Base-by-base conservation (phyloP, 805 yeast genomes). In the Pachysolen tannophilus region DNA sequence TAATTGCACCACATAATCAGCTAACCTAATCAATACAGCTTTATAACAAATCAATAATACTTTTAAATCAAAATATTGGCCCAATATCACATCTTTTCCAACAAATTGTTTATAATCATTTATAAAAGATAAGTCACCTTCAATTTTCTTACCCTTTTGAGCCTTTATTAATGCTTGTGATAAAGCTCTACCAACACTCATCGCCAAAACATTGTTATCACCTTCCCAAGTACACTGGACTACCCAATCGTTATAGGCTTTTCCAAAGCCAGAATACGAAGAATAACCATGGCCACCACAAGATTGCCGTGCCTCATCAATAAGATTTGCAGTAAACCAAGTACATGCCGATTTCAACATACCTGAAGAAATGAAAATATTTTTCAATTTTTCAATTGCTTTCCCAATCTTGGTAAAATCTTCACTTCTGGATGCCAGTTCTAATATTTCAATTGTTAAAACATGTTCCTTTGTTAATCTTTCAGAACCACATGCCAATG, bases 141-240 rank as follows among this genome's bases (percentile, higher is more conserved):
- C 66, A n/a, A 68, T 65, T 26, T 46, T 48, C 48, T 67, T 63
- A 38, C 71, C 72, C 36, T 61, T 55, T 34, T 61, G 58, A 24
- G 61, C 43, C 6, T 50, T 48, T 33, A 61, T 52, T 18, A 67
- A 66, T 39, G 63, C 59, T 55, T 73, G 81, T 43, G 78, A 63
- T 26, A 80, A 65, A 18, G 92, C 75, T 56, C 90, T 78, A 39
- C 95, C 97, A 40, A 86, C 75, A 35, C 86, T 79, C 58, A 85
- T 75, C 2, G 87, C 82, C 44, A 88, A 67, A 29, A 88, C 81
- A 50, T 78, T 87, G 65, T 88, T 88, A 59, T 88, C 97, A 58
- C 97, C 97, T 65, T 88, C 97, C 97, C 97, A 88, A 14, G 97
- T 88, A 60, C 95, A 87, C 63, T 88, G 96, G 27, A 88, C 96